Conservation (phyloP, 2,329 filamentous ascomycete genomes). For the Dactylellina haptotyla region DNA sequence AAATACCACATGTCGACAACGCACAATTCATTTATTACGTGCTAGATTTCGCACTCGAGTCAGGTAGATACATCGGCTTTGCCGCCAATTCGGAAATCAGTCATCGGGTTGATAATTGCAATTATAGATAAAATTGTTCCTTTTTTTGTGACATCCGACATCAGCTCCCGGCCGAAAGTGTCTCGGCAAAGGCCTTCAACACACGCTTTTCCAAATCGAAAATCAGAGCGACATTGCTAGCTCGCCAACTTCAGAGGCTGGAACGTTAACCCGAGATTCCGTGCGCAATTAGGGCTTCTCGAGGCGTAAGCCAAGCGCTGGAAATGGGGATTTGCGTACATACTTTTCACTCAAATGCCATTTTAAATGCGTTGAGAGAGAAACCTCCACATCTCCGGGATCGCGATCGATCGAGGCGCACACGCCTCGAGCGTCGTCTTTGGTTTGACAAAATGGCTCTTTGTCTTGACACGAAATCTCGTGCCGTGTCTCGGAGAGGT, state of each 20-base stretch:
- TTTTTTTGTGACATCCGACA: background rate
- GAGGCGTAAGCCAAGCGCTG: slow-evolving; percentile 5
- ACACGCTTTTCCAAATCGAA: slow-evolving; percentile 1
- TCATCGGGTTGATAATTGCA: background rate
- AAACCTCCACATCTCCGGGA: slow-evolving; percentile 8
- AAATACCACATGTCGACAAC: slow-evolving; percentile 44
- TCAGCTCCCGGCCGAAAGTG: background rate
- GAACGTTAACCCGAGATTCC: background rate
- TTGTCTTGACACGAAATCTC: slow-evolving; percentile 1
- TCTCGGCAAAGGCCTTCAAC: background rate
- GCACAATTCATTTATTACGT: background rate
- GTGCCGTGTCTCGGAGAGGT: slow-evolving; percentile 34
- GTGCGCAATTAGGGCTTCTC: background rate
- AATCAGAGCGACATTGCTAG: background rate
- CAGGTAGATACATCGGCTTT: background rate
- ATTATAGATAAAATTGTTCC: background rate
- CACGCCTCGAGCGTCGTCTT: too few relatives aligned
- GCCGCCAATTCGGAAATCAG: background rate
- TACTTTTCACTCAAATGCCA: background rate
- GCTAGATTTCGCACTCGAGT: too few relatives aligned
- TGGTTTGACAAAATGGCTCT: slow-evolving; percentile 25
- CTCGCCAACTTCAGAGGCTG: background rate
- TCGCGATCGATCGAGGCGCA: slow-evolving; percentile 15
- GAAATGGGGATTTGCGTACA: background rate
- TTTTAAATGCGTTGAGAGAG: background rate